A percentile compares a stretch with the other conserved stretches of the same genome.
phyloP scores from a whole-genome alignment of 2,329 filamentous ascomycete genomes.

The Diaporthe vexans region DNA sequence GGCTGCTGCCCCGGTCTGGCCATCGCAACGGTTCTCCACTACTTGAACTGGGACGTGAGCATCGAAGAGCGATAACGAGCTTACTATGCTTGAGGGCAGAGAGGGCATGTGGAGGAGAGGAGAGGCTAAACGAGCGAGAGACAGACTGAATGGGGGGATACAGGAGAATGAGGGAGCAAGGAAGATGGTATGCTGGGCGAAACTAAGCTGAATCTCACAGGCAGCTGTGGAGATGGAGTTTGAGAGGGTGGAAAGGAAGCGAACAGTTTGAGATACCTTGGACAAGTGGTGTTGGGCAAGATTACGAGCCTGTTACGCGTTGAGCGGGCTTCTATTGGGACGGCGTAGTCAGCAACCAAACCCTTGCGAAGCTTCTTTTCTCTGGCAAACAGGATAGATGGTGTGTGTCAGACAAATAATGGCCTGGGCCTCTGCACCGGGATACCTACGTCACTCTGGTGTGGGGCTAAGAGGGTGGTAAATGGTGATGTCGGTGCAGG shows the following conservation, averaged over 20 bases:
- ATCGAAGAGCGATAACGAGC: not conserved
- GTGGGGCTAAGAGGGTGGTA: no score
- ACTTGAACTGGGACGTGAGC: not conserved
- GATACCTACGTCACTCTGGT: no score
- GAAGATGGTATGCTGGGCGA: no score
- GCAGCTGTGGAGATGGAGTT: not conserved
- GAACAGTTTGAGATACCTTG: slow-evolving; percentile 11
- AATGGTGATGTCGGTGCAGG: not conserved
- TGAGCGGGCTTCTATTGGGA: not conserved
- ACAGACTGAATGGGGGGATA: not conserved
- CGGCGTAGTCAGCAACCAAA: not conserved
- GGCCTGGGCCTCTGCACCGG: not conserved
- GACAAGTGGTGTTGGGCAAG: not conserved
- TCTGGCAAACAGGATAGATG: not conserved
- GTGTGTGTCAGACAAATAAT: no score
- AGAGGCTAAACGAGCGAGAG: not conserved
- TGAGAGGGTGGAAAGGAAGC: not conserved
- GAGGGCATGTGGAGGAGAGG: not conserved
- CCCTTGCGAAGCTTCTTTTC: not conserved
- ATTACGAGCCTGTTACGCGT: not conserved
- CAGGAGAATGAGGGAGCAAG: not conserved
- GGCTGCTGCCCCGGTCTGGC: not conserved
- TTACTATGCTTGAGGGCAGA: not conserved
- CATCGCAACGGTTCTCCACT: not conserved
- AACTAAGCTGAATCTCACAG: not conserved